phyloP scores from a whole-genome alignment of 352 stramenopile species.

The Elongisporangium undulatum region DNA sequence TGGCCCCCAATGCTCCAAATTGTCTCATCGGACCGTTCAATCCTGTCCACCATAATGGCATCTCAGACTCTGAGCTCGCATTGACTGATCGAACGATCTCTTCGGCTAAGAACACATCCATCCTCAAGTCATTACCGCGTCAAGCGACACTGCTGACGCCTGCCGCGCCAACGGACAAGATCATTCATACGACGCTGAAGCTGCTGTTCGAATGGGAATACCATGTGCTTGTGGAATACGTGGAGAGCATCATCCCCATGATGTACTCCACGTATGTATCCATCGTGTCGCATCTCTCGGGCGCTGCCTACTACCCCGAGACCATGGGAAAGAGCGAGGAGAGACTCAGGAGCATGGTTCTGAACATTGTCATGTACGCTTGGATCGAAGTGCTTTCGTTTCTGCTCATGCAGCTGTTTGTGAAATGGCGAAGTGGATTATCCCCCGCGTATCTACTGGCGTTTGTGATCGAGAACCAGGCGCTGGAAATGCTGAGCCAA shows the following conservation, averaged over 20 bases:
- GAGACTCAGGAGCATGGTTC: not conserved
- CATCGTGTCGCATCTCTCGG: conserved; percentile 10
- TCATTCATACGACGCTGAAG: not conserved
- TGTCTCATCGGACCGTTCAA: too few relatives aligned
- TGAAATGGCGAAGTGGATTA: conserved; percentile 11
- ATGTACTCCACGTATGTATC: conserved; percentile 14
- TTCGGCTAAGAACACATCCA: too few relatives aligned
- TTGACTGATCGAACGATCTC: too few relatives aligned
- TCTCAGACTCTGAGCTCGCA: too few relatives aligned
- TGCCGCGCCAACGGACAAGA: too few relatives aligned
- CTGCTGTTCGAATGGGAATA: conserved; percentile 26
- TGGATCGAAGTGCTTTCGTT: conserved; percentile 9
- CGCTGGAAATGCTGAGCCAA: conserved; percentile 11
- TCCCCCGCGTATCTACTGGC: conserved; percentile 15
- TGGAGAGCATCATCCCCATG: conserved; percentile 18
- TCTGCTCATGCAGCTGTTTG: conserved; percentile 9
- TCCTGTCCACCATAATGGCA: too few relatives aligned
- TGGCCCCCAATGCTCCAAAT: too few relatives aligned
- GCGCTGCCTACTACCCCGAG: conserved; percentile 14
- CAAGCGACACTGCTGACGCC: too few relatives aligned
- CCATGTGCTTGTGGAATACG: conserved; percentile 15
- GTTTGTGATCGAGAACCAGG: conserved; percentile 20
- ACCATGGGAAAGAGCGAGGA: conserved; percentile 2
- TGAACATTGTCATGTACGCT: conserved; percentile 10
- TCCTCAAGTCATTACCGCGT: too few relatives aligned